Evolutionary conservation across 1,284 basidiomycete genomes (phyloP).

Genomic region (Papiliotrema fonsecae): DNA sequence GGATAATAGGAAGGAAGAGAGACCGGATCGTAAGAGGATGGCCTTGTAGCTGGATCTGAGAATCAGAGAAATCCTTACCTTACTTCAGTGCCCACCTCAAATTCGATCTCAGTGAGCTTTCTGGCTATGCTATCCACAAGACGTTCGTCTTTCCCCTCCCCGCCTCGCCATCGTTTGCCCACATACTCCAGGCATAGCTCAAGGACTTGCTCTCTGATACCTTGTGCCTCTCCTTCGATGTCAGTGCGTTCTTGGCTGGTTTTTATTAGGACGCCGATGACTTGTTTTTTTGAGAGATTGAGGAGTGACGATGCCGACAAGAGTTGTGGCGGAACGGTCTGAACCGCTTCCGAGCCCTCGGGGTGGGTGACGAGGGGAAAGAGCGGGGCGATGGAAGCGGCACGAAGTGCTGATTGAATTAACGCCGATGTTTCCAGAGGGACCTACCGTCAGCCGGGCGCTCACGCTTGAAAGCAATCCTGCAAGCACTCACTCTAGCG

Average conservation of each 20-base stretch:
- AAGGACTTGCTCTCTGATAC: constrained; percentile 12
- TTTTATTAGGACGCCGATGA: constrained; percentile 25
- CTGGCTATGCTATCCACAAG: constrained; percentile 24
- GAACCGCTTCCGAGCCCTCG: background rate
- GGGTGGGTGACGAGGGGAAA: background rate
- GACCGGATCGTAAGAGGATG: constrained; percentile 10
- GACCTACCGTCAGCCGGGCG: background rate
- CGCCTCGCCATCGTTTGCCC: constrained; percentile 21
- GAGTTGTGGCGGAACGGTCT: constrained; percentile 13
- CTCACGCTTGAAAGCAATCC: background rate
- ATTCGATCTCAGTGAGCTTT: constrained; percentile 31
- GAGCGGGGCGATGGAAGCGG: background rate
- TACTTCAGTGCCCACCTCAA: constrained; percentile 20
- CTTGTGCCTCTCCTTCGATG: constrained; percentile 5
- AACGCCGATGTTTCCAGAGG: background rate
- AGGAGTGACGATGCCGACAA: constrained; percentile 11
- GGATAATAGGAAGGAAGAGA: constrained; percentile 22
- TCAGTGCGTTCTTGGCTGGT: constrained; percentile 9
- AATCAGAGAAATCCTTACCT: background rate
- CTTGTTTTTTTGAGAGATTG: constrained; percentile 18
- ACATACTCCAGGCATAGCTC: constrained; percentile 36
- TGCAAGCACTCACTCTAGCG: background rate
- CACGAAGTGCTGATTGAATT: background rate
- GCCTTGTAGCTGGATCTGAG: constrained; percentile 22
- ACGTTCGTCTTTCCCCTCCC: background rate